A percentile compares a stretch with the other conserved stretches of the same genome.
Evolutionary conservation across 352 stramenopile genomes (phyloP).

Genomic region (Aphanomyces stellatus): DNA sequence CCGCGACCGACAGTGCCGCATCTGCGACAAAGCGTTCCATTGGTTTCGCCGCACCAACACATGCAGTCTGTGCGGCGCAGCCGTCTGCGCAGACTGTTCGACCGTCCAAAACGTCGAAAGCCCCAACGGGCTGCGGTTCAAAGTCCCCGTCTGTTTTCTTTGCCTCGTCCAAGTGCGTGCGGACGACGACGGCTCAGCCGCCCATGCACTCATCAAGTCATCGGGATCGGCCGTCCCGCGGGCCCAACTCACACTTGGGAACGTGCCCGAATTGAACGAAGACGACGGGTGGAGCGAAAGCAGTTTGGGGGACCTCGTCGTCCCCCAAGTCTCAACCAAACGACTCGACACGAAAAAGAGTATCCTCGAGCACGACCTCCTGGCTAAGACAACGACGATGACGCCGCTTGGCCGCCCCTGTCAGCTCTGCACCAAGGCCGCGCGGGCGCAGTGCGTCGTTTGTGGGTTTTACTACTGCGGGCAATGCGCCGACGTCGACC

Average conservation of each 20-base stretch:
- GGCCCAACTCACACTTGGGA: too few species aligned
- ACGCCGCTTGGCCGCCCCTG: neutral
- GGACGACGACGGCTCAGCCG: neutral
- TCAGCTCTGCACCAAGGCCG: neutral
- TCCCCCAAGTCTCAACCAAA: too few species aligned
- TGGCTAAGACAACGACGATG: too few species aligned
- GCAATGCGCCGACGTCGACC: neutral
- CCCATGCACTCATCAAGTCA: neutral
- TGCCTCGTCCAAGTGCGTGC: conserved; percentile 8
- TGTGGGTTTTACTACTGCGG: conserved; percentile 2
- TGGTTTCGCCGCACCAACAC: neutral
- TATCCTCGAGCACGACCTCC: too few species aligned
- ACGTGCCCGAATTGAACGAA: too few species aligned
- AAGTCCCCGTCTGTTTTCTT: conserved; percentile 5
- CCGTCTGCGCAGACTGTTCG: conserved; percentile 2
- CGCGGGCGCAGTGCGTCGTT: neutral
- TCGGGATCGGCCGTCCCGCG: too few species aligned
- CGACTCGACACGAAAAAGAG: neutral
- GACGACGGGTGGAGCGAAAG: conserved; percentile 14
- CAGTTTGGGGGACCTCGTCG: conserved; percentile 1
- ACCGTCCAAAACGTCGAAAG: neutral
- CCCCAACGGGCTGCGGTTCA: conserved; percentile 5
- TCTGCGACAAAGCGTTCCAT: conserved; percentile 11
- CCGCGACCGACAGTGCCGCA: neutral
- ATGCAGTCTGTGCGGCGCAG: conserved; percentile 6